Base-by-base conservation (phyloP, 257 asterid species). In the Striga asiatica region DNA sequence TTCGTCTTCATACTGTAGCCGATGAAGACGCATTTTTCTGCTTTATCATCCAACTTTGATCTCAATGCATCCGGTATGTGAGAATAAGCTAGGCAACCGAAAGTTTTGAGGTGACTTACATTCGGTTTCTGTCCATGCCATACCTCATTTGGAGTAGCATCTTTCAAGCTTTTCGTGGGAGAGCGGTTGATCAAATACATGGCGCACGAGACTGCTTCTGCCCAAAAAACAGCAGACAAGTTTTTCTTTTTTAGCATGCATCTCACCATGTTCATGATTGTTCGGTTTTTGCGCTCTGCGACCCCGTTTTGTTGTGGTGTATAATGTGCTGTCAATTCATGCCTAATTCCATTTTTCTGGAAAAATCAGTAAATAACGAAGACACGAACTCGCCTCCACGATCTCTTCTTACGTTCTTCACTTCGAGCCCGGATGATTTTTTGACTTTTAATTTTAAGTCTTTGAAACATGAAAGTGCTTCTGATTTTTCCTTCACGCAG, bases 231-330 rank as follows among this genome's bases (percentile, higher is more conserved):
- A 20, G 21, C 22, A 12, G 49, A 31, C 32, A 47, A 22, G 5
- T 31, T 10, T 16, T 47, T 46, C 10, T 1, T 28, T 18, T 46
- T 5, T 8, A 46, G 8, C 29, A 20, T 46, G 1, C 28, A 20
- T 4, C 28, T 51, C 9, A 14, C 22, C 57, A 51, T 51, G 2
- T 27, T 41, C 57, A 14, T 28, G 23, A 28, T 8, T 2, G 14
- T 27, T 28, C 20, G 22, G 18, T 42, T 17, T 16, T 42, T 42
- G 7, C 12, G 16, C 23, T 42, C 50, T 0, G 0, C 6, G 1
- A 14, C 35, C 6, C 57, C 42, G 29, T 51, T 51, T 51, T 51
- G 23, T 51, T 51, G 57, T 51, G 57, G 57, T 5, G 39, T 27
- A 17, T 13, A 51, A 6, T 23, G 14, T 7, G 21, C 52, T 0